Conservation (phyloP, 345 rosid species). For the Boechera retrofracta region DNA sequence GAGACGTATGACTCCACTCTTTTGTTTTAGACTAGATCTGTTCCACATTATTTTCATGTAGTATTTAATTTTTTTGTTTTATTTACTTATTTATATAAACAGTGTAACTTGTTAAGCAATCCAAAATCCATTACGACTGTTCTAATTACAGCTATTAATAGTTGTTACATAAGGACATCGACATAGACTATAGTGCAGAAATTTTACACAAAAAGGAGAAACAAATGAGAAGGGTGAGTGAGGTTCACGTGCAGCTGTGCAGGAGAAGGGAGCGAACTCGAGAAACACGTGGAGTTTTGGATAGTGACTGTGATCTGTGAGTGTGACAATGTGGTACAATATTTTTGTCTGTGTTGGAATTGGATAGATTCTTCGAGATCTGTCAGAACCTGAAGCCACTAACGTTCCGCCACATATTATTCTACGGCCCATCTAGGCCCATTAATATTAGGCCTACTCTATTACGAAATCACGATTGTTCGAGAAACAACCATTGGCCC, state of each 20-base stretch:
- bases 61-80: neutral
- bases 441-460: neutral
- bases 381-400: neutral
- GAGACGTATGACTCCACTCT: too few relatives aligned
- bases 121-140: neutral
- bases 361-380: slow-evolving; percentile 11
- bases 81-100: neutral
- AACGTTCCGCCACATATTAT: slow-evolving; percentile 21
- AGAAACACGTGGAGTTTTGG: slow-evolving; percentile 22
- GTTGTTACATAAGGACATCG: neutral
- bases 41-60: too few relatives aligned
- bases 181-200: neutral
- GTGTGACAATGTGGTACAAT: neutral
- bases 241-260: neutral
- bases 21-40: too few relatives aligned
- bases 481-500: neutral
- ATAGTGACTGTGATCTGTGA: neutral
- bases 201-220: neutral
- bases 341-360: neutral
- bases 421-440: slow-evolving; percentile 4
- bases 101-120: neutral
- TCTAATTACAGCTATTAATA: neutral
- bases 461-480: neutral
- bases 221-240: neutral
- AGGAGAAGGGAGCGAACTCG: neutral